phyloP scores from a whole-genome alignment of 2,329 filamentous ascomycete genomes.

The Penicillium expansum region DNA sequence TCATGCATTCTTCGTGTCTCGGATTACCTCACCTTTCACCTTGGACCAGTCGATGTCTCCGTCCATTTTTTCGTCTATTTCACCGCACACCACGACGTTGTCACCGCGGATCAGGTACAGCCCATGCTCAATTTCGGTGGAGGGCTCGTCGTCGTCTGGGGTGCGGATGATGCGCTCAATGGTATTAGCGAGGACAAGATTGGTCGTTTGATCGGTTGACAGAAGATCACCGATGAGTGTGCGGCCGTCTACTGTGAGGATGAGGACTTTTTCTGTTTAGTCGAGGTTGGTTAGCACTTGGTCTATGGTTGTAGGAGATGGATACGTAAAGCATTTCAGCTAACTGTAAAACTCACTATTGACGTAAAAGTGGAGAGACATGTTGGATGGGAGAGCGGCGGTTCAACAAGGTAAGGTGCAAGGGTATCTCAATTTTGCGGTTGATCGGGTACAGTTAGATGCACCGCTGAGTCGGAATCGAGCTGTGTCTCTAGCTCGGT shows the following conservation, averaged over 20 bases:
- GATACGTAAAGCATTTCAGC: neutral
- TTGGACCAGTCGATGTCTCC: constrained; percentile 88
- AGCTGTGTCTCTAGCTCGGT: neutral
- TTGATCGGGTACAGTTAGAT: neutral
- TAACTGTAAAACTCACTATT: constrained; percentile 46
- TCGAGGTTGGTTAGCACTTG: constrained; percentile 1
- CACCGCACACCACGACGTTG: constrained; percentile 85
- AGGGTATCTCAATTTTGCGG: neutral
- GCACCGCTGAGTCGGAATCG: neutral
- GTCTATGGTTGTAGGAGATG: neutral
- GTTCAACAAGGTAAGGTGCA: neutral
- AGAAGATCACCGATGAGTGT: constrained; percentile 79
- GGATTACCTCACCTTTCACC: constrained; percentile 80
- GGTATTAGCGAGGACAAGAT: constrained; percentile 80
- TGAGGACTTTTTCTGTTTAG: constrained; percentile 75
- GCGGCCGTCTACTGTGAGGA: constrained; percentile 89
- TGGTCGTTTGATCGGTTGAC: constrained; percentile 87
- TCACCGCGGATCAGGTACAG: constrained; percentile 91
- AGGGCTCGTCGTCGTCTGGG: constrained; percentile 76
- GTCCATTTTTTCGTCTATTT: constrained; percentile 87
- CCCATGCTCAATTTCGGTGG: constrained; percentile 76
- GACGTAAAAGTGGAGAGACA: constrained; percentile 55
- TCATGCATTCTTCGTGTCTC: constrained; percentile 75
- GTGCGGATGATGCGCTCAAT: constrained; percentile 88
- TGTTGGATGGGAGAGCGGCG: constrained; percentile 26